Evolutionary conservation across 2,329 filamentous ascomycete genomes (phyloP).

Genomic region (Dothistroma septosporum): DNA sequence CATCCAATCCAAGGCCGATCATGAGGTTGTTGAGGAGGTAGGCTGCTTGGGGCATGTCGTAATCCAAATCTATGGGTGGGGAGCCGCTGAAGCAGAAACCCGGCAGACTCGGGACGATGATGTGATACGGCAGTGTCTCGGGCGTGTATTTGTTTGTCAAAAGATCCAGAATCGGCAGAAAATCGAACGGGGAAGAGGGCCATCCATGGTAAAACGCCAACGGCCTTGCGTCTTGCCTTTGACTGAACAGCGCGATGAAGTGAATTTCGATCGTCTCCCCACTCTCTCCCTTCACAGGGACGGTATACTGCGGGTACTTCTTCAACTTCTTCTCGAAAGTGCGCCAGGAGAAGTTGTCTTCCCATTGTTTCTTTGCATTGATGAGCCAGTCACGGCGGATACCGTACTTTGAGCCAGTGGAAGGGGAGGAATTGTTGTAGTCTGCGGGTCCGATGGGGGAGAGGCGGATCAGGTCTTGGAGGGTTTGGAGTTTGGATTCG

Average conservation of each 20-base stretch:
- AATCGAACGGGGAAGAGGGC: slow-evolving; percentile 25
- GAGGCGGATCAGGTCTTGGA: slow-evolving; percentile 45
- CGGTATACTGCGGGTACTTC: slow-evolving; percentile 50
- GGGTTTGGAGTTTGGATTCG: slow-evolving; percentile 42
- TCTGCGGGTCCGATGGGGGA: slow-evolving; percentile 45
- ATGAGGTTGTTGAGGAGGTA: slow-evolving; percentile 50
- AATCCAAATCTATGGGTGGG: slow-evolving; percentile 45
- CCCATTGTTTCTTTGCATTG: slow-evolving; percentile 33
- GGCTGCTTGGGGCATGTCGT: slow-evolving; percentile 37
- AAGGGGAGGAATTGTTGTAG: slow-evolving; percentile 9
- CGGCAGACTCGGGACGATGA: slow-evolving; percentile 52
- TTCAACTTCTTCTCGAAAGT: slow-evolving; percentile 45
- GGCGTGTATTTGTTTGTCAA: background rate
- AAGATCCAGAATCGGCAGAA: slow-evolving; percentile 26
- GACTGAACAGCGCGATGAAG: slow-evolving; percentile 53
- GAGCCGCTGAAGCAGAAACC: slow-evolving; percentile 49
- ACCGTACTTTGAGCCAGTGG: slow-evolving; percentile 35
- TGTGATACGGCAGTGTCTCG: slow-evolving; percentile 49
- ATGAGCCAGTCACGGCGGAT: slow-evolving; percentile 46
- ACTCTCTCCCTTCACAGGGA: slow-evolving; percentile 40
- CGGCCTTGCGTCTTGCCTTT: slow-evolving; percentile 34
- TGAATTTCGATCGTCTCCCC: slow-evolving; percentile 42
- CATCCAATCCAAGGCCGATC: slow-evolving; percentile 37
- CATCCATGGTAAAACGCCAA: slow-evolving; percentile 30
- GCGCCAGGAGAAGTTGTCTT: slow-evolving; percentile 35